Evolutionary conservation across 805 yeast species (phyloP).

Genomic region (Suhomyces sp.): DNA sequence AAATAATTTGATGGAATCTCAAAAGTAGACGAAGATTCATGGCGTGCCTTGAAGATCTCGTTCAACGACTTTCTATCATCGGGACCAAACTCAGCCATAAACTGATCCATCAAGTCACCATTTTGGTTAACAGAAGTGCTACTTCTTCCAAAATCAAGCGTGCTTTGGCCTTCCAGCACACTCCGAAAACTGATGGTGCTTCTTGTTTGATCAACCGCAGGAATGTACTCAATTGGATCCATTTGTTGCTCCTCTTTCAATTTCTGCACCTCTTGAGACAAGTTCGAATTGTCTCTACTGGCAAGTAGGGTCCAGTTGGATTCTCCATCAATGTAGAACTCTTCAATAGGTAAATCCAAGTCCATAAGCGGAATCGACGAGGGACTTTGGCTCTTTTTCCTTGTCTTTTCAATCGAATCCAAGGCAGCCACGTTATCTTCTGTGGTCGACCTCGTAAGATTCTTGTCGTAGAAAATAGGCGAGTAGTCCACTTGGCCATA

Average conservation of each 20-base stretch:
- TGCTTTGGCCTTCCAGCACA: not conserved
- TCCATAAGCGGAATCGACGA: slow-evolving; percentile 5
- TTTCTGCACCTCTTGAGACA: slow-evolving; percentile 20
- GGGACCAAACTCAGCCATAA: not conserved
- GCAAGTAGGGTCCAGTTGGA: slow-evolving; percentile 23
- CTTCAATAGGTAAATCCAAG: slow-evolving; percentile 8
- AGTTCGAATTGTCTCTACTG: slow-evolving; percentile 23
- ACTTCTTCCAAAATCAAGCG: not conserved
- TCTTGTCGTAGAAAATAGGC: not conserved
- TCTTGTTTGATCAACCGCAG: not conserved
- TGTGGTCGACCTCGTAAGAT: not conserved
- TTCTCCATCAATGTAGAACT: slow-evolving; percentile 18
- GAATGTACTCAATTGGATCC: not conserved
- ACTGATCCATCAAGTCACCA: slow-evolving; percentile 1
- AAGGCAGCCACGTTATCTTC: slow-evolving; percentile 5
- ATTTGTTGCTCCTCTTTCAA: slow-evolving; percentile 13
- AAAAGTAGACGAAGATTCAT: slow-evolving; percentile 7
- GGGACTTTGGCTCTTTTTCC: not conserved
- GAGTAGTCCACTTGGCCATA: not conserved
- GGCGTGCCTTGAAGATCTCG: slow-evolving; percentile 3
- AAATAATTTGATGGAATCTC: slow-evolving; percentile 12
- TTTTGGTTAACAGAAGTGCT: not conserved
- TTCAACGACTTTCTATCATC: not conserved
- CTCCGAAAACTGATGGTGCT: not conserved
- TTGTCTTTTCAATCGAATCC: slow-evolving; percentile 3